phyloP scores from a whole-genome alignment of 306 rosid genomes.

The Cucumis hystrix region DNA sequence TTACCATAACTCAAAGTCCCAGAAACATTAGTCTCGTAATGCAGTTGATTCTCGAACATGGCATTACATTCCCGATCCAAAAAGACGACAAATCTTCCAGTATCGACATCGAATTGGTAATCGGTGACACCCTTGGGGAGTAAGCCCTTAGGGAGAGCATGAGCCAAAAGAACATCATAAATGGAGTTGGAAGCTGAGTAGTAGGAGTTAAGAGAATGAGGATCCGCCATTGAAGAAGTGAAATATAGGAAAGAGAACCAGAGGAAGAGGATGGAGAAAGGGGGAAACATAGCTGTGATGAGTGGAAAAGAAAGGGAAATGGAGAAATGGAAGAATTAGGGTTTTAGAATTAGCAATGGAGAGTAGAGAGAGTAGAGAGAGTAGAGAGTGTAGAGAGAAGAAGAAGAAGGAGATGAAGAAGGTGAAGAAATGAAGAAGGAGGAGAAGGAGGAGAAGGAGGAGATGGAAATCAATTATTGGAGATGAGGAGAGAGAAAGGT shows the following conservation, averaged over 20 bases:
- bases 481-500: slow-evolving; percentile 10
- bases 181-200: slow-evolving; percentile 3
- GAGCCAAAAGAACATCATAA: slow-evolving; percentile 43
- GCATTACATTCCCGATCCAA: slow-evolving; percentile 85
- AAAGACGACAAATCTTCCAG: slow-evolving; percentile 42
- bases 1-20: slow-evolving; percentile 48
- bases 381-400: neutral
- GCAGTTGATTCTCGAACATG: slow-evolving; percentile 66
- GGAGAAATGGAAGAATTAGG: slow-evolving; percentile 3
- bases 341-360: slow-evolving; percentile 14
- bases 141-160: slow-evolving; percentile 78
- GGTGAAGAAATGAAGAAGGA: neutral
- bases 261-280: slow-evolving; percentile 1
- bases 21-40: slow-evolving; percentile 64
- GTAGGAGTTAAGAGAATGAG: neutral
- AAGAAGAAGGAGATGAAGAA: no score
- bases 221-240: neutral
- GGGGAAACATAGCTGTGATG: neutral
- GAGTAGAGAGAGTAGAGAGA: neutral
- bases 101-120: slow-evolving; percentile 23
- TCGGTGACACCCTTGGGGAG: slow-evolving; percentile 56
- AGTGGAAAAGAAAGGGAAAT: neutral
- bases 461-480: slow-evolving; percentile 63
- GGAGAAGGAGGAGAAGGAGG: slow-evolving; percentile 21
- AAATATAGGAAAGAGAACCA: slow-evolving; percentile 5